Evolutionary conservation across 352 stramenopile species (phyloP).

Genomic region (Thalassiosira mediterranea): DNA sequence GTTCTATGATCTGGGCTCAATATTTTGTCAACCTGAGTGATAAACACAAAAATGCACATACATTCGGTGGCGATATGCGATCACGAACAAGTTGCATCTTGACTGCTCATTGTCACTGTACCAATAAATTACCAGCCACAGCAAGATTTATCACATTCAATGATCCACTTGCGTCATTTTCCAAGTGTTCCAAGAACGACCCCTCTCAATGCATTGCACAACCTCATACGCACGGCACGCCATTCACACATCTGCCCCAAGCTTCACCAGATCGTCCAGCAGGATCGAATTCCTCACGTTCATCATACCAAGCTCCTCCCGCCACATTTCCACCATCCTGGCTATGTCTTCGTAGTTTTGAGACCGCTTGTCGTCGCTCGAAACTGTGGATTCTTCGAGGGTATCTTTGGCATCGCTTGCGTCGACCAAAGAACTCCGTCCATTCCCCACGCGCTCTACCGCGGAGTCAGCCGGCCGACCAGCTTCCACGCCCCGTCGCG

Average conservation of each 20-base stretch:
- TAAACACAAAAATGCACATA: too few species aligned
- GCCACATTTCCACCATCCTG: slow-evolving; percentile 32
- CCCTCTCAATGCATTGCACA: not conserved
- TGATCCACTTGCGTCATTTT: not conserved
- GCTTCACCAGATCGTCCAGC: slow-evolving; percentile 53
- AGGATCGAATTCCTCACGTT: slow-evolving; percentile 55
- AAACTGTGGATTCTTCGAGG: not conserved
- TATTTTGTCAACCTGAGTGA: too few species aligned
- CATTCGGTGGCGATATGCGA: not conserved
- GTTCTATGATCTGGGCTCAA: too few species aligned
- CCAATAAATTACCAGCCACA: too few species aligned
- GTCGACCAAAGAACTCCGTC: not conserved
- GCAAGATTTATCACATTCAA: not conserved
- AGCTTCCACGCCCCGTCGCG: not conserved
- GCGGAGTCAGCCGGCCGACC: not conserved
- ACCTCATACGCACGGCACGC: not conserved
- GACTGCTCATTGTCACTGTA: not conserved
- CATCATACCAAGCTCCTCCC: slow-evolving; percentile 51
- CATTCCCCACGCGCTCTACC: not conserved
- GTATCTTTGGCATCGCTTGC: not conserved
- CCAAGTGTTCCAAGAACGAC: not conserved
- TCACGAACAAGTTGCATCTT: not conserved
- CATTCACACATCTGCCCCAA: slow-evolving; percentile 40
- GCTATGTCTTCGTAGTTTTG: slow-evolving; percentile 22
- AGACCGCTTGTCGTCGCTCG: not conserved